phyloP scores from a whole-genome alignment of 1,284 basidiomycete genomes.

The Rhodofomes roseus region DNA sequence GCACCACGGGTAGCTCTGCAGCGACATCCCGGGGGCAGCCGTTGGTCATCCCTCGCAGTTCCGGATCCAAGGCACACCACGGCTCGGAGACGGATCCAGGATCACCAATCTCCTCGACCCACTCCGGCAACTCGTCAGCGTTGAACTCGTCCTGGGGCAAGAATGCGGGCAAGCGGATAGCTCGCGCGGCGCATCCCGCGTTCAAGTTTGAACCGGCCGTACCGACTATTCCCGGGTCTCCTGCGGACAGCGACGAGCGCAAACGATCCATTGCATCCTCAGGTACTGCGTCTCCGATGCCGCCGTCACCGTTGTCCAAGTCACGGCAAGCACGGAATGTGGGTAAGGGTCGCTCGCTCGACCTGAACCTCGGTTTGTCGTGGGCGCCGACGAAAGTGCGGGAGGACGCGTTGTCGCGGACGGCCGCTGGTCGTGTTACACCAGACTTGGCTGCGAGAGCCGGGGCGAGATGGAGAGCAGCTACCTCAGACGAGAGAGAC shows the following conservation, averaged over 20 bases:
- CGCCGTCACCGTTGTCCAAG: constrained; percentile 33
- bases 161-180: constrained; percentile 23
- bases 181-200: constrained; percentile 28
- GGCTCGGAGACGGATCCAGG: constrained; percentile 17
- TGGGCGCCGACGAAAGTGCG: constrained; percentile 67
- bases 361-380: constrained; percentile 55
- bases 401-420: constrained; percentile 56
- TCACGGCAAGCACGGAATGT: constrained; percentile 33
- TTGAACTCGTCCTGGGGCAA: constrained; percentile 25
- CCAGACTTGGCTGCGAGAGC: constrained; percentile 12
- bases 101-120: constrained; percentile 23
- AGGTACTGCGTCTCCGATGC: constrained; percentile 1
- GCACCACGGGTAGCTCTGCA: constrained; percentile 13
- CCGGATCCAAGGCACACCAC: constrained; percentile 1
- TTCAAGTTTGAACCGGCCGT: constrained; percentile 42
- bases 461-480: constrained; percentile 28
- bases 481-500: constrained; percentile 27
- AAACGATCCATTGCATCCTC: constrained; percentile 9
- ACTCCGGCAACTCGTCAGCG: constrained; percentile 23
- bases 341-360: constrained; percentile 60
- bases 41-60: background rate
- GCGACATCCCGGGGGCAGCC: constrained; percentile 7
- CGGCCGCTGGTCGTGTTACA: constrained; percentile 12
- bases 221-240: constrained; percentile 36
- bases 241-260: constrained; percentile 23